phyloP scores from a whole-genome alignment of 2,329 filamentous ascomycete species.

The Diaporthe ilicicola region DNA sequence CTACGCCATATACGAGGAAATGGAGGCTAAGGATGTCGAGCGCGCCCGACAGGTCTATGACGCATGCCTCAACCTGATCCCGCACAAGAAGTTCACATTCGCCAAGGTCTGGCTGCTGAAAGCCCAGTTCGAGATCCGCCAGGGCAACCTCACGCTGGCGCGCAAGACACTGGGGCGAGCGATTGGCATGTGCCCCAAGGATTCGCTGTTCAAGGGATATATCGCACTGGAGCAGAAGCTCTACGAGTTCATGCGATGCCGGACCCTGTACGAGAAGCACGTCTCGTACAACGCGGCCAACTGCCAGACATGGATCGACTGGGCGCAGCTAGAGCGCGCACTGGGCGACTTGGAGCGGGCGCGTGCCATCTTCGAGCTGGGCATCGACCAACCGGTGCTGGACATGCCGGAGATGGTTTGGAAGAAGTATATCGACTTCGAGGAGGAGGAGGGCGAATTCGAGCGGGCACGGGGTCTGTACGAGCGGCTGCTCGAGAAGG shows the following conservation, averaged over 20 bases:
- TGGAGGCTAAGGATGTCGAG: conserved; percentile 79
- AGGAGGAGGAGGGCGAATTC: conserved; percentile 94
- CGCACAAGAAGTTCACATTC: conserved; percentile 97
- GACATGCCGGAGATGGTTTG: conserved; percentile 98
- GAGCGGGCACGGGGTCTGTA: conserved; percentile 83
- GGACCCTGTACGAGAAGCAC: conserved; percentile 92
- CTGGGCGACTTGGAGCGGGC: conserved; percentile 90
- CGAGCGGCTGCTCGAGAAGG: conserved; percentile 90
- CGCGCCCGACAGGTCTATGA: conserved; percentile 90
- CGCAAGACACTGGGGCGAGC: conserved; percentile 90
- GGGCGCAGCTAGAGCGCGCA: conserved; percentile 90
- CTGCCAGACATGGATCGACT: conserved; percentile 94
- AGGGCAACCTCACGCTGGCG: conserved; percentile 80
- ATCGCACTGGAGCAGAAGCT: conserved; percentile 91
- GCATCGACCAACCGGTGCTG: conserved; percentile 80
- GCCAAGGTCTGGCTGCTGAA: conserved; percentile 96
- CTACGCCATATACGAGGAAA: conserved; percentile 95
- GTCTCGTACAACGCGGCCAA: conserved; percentile 92
- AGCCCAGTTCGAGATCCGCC: conserved; percentile 91
- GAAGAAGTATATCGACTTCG: conserved; percentile 99
- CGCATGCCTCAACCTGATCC: conserved; percentile 85
- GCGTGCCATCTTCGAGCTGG: conserved; percentile 91
- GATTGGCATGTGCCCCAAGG: conserved; percentile 94
- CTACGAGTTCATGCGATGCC: conserved; percentile 92
- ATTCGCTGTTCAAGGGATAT: conserved; percentile 93